Percentiles rank a stretch among this genome's conserved stretches.
Evolutionary conservation across 2,329 filamentous ascomycete species (phyloP).

Genomic region (Fusarium sp.): DNA sequence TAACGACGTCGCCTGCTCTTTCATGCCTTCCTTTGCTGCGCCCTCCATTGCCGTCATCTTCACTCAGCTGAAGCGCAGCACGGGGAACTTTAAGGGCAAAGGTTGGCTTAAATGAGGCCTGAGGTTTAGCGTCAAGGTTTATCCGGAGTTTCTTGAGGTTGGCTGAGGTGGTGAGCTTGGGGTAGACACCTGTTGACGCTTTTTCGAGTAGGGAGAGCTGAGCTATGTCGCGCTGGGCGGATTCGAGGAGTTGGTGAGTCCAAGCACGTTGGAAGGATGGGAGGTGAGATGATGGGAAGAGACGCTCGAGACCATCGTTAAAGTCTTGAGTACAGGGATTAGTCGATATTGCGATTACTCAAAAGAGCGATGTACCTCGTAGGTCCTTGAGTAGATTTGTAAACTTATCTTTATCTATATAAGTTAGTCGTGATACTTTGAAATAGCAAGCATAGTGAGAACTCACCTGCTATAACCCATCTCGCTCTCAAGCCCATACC

Average conservation of each 20-base stretch:
- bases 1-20: constrained; percentile 51
- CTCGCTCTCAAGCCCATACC: constrained; percentile 52
- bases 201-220: constrained; percentile 57
- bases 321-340: constrained; percentile 50
- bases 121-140: constrained; percentile 58
- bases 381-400: constrained; percentile 54
- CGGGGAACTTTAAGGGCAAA: constrained; percentile 55
- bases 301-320: constrained; percentile 60
- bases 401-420: constrained; percentile 59
- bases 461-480: constrained; percentile 57
- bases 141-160: constrained; percentile 59
- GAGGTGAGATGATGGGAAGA: constrained; percentile 57
- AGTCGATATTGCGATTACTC: not conserved
- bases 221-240: constrained; percentile 55
- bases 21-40: constrained; percentile 52
- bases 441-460: not conserved
- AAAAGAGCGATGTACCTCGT: constrained; percentile 48
- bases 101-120: constrained; percentile 55
- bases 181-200: constrained; percentile 56
- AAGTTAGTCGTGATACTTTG: not conserved
- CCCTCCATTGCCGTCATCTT: constrained; percentile 14
- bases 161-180: constrained; percentile 56
- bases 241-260: constrained; percentile 59
- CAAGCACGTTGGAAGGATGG: constrained; percentile 58
- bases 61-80: constrained; percentile 45